These are phyloP conservation scores for Candida ortonii DNA, from an alignment of 805 yeast genomes.

Conservation along the genomic window DNA sequence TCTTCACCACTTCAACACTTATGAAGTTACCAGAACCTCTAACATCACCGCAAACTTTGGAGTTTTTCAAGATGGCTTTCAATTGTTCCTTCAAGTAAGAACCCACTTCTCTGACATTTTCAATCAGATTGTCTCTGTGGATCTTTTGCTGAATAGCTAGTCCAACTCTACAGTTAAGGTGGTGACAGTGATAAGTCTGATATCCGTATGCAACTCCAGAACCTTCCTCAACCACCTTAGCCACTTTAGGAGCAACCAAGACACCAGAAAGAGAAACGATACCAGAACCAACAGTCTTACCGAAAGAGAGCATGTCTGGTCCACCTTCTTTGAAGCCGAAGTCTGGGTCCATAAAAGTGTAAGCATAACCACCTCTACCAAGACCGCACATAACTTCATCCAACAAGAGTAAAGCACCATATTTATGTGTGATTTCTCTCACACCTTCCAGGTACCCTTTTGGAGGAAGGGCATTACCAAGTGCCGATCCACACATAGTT, in stretches of 20 bases:
- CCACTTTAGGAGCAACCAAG: conserved; percentile 39
- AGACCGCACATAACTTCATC: conserved; percentile 60
- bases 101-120: conserved; percentile 41
- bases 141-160: conserved; percentile 44
- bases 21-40: conserved; percentile 55
- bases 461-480: conserved; percentile 43
- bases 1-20: conserved; percentile 48
- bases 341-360: conserved; percentile 34
- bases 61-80: conserved; percentile 23
- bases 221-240: conserved; percentile 36
- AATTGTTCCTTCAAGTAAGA: conserved; percentile 38
- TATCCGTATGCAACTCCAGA: conserved; percentile 42
- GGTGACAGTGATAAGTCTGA: conserved; percentile 49
- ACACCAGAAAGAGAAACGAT: conserved; percentile 48
- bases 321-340: conserved; percentile 23
- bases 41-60: conserved; percentile 43
- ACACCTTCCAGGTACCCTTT: conserved; percentile 45
- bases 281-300: conserved; percentile 51
- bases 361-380: conserved; percentile 48
- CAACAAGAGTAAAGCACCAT: conserved; percentile 45
- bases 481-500: conserved; percentile 46
- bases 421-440: conserved; percentile 46
- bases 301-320: conserved; percentile 48
- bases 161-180: conserved; percentile 43
- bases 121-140: conserved; percentile 34